Evolutionary conservation across 2,329 filamentous ascomycete species (phyloP).

Genomic region (Cytospora piceae): DNA sequence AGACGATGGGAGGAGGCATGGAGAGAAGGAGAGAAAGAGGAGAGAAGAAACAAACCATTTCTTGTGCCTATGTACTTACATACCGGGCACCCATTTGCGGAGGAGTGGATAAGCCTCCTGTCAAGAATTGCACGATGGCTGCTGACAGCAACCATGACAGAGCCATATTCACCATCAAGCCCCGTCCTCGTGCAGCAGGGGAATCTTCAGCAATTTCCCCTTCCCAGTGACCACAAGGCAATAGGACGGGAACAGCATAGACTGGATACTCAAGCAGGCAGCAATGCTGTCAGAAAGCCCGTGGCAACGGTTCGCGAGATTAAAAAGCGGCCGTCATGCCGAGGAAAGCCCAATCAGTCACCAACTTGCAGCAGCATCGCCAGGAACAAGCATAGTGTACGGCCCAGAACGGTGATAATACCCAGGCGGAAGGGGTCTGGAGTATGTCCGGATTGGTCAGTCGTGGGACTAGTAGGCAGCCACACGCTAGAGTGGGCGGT

Average conservation of each 20-base stretch:
- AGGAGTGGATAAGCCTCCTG: not conserved
- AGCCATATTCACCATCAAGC: constrained; percentile 9
- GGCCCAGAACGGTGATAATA: constrained; percentile 7
- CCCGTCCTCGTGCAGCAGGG: constrained; percentile 18
- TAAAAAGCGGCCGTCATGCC: constrained; percentile 2
- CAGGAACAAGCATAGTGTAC: constrained; percentile 24
- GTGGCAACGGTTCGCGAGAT: constrained; percentile 13
- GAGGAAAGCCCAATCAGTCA: not conserved
- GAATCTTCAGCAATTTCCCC: constrained; percentile 11
- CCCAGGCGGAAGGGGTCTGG: constrained; percentile 3
- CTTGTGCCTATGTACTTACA: constrained; percentile 24
- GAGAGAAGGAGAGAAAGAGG: constrained; percentile 20
- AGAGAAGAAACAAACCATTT: constrained; percentile 6
- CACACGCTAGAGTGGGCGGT: constrained; percentile 15
- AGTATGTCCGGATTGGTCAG: constrained; percentile 11
- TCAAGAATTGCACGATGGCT: constrained; percentile 12
- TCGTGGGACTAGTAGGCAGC: constrained; percentile 4
- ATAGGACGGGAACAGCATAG: constrained; percentile 1
- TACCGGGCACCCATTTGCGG: constrained; percentile 11
- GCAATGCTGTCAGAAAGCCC: constrained; percentile 4
- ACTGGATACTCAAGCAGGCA: not conserved
- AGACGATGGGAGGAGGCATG: constrained; percentile 30
- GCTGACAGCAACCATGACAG: constrained; percentile 7
- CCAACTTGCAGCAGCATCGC: constrained; percentile 3
- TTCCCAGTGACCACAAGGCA: not conserved